These are phyloP conservation scores for Phytophthora boehmeriae DNA, from an alignment of 352 stramenopile genomes.

Conservation along the genomic window DNA sequence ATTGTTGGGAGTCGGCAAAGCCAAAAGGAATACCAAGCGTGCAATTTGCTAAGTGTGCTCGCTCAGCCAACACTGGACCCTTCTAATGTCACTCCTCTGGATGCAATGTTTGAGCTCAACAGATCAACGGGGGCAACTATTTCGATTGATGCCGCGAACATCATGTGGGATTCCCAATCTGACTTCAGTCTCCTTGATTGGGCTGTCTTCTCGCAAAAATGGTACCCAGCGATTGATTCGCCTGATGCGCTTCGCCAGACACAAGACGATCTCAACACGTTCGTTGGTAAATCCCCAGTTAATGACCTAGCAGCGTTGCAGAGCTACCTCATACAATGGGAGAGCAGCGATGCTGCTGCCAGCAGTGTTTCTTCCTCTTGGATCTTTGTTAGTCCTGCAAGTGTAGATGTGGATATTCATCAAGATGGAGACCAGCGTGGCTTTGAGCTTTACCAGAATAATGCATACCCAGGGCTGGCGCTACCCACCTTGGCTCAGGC, in stretches of 20 bases:
- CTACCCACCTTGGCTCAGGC: slow-evolving; percentile 48
- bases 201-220: slow-evolving; percentile 44
- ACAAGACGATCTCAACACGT: slow-evolving; percentile 27
- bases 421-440: slow-evolving; percentile 44
- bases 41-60: slow-evolving; percentile 58
- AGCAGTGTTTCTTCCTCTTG: slow-evolving; percentile 41
- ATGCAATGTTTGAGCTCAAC: slow-evolving; percentile 69
- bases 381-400: slow-evolving; percentile 32
- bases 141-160: slow-evolving; percentile 43
- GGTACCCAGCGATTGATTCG: slow-evolving; percentile 52
- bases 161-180: slow-evolving; percentile 36
- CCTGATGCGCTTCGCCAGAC: slow-evolving; percentile 15
- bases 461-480: slow-evolving; percentile 22
- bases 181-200: slow-evolving; percentile 48
- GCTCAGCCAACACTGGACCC: slow-evolving; percentile 12
- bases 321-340: slow-evolving; percentile 53
- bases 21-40: slow-evolving; percentile 44
- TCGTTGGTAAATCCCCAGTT: slow-evolving; percentile 6
- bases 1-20: slow-evolving; percentile 36
- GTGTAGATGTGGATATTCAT: slow-evolving; percentile 51
- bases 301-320: slow-evolving; percentile 35
- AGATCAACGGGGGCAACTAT: slow-evolving; percentile 25
- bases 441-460: slow-evolving; percentile 57
- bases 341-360: slow-evolving; percentile 45
- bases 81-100: slow-evolving; percentile 30